Evolutionary conservation across 2,329 filamentous ascomycete genomes (phyloP).

Genomic region (Epichloe uncinata): DNA sequence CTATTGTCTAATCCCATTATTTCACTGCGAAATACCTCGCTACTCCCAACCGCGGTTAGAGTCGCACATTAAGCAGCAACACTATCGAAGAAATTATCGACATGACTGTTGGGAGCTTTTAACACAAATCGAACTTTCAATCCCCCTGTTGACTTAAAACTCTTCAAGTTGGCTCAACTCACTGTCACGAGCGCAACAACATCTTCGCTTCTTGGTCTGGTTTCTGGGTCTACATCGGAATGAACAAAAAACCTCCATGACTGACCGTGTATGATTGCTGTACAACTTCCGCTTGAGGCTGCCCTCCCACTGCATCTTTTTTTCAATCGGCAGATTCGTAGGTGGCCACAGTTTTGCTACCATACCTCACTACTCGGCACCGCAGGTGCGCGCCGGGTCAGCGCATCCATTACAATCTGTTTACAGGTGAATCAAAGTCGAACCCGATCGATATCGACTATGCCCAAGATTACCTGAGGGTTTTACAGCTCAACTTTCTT

Average conservation of each 20-base stretch:
- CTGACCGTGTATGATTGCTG: constrained; percentile 22
- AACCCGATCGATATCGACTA: neutral
- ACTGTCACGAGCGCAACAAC: constrained; percentile 56
- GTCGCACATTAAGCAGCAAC: neutral
- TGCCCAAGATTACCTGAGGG: constrained; percentile 10
- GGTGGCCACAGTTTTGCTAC: constrained; percentile 16
- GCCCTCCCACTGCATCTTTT: neutral
- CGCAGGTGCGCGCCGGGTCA: constrained; percentile 22
- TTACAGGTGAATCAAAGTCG: neutral
- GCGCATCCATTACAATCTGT: neutral
- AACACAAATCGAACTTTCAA: neutral
- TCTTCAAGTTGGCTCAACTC: constrained; percentile 91
- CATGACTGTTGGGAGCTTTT: neutral
- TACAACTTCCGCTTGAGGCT: neutral
- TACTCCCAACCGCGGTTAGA: neutral
- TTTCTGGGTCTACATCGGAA: constrained; percentile 90
- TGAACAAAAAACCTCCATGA: constrained; percentile 98
- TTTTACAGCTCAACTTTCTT: constrained; percentile 14
- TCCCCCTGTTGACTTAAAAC: constrained; percentile 20
- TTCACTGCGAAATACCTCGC: neutral
- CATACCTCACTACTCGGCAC: constrained; percentile 21
- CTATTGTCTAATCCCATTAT: neutral
- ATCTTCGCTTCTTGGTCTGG: constrained; percentile 80
- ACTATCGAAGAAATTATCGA: neutral
- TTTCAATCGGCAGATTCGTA: neutral